Percentiles rank a stretch among this genome's conserved stretches.
phyloP scores from a whole-genome alignment of 352 stramenopile genomes.

The Phytophthora sansomeana region DNA sequence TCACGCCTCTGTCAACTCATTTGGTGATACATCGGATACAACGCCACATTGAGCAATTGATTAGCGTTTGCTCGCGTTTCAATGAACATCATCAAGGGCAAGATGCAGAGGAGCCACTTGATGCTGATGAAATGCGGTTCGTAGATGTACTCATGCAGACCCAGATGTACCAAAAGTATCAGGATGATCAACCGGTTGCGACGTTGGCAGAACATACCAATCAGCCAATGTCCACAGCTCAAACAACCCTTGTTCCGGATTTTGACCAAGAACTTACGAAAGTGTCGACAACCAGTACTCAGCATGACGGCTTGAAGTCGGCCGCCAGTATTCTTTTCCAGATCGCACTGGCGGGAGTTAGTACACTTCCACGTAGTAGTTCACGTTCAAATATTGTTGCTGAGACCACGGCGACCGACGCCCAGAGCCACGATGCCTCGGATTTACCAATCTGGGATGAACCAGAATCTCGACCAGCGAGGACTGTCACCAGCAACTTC shows the following conservation, averaged over 20 bases:
- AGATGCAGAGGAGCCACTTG: constrained; percentile 3
- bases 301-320: constrained; percentile 35
- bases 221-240: neutral
- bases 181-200: constrained; percentile 40
- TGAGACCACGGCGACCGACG: constrained; percentile 2
- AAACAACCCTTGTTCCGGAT: neutral
- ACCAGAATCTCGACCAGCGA: constrained; percentile 10
- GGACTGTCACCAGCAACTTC: constrained; percentile 16
- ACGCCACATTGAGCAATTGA: constrained; percentile 51
- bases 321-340: constrained; percentile 44
- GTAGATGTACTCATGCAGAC: constrained; percentile 44
- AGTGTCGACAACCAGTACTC: constrained; percentile 4
- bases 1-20: constrained; percentile 46
- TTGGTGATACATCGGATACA: constrained; percentile 58
- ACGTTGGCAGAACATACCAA: constrained; percentile 13
- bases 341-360: constrained; percentile 49
- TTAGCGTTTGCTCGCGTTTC: constrained; percentile 23
- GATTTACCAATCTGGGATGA: constrained; percentile 8
- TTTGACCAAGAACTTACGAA: neutral
- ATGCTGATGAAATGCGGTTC: constrained; percentile 33
- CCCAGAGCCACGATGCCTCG: neutral
- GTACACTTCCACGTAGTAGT: constrained; percentile 5
- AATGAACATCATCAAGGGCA: constrained; percentile 1
- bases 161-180: constrained; percentile 68
- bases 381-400: neutral